Evolutionary conservation across 208 protist species (phyloP), one percentile per base, ranked within the genome.

Genomic region (Endotrypanum monterogeii): DNA sequence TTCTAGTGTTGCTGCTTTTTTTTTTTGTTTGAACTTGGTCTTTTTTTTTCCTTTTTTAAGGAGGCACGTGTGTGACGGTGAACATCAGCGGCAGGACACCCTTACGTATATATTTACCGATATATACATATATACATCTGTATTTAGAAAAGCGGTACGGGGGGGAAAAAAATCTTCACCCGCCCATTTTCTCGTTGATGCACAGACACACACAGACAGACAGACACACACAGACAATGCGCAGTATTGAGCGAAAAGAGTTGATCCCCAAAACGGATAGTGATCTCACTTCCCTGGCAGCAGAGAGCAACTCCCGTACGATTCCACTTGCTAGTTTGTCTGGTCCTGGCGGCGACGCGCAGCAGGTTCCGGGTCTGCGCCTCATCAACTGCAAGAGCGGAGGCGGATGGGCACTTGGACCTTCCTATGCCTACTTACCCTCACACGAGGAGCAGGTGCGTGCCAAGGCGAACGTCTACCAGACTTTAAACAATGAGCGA

Each of bases 361-460:
- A 70, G 68, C 37, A 78, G 52, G 69, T 84, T 60, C 88, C 76
- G 23, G 76, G 44, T 46, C 78, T 94, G 37, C 71, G 83, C 41
- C 81, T 93, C 14, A 73, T 76, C 28, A 72, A 79, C 56, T 74
- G 83, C 58, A 83, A 86, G 69, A 88, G 82, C 23, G 87, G 92
- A 35, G 87, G 89, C 28, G 92, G 89, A 44, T 94, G 92, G 89
- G 82, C 85, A 5, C 76, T 94, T 14, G 88, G 28, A 39, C 85
- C 73, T 80, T 88, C 73, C 74, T 90, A 56, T 70, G 88, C 14
- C 81, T 89, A 52, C 89, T 85, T 41, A 83, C 50, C 65, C 41
- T 57, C 70, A 23, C 76, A 76, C 32, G 76, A 82, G 7, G 84
- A 93, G 67, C 88, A 92, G 78, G 74, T 71, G 5, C 66, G 78